Evolutionary conservation across 2,329 filamentous ascomycete species (phyloP), one percentile per base, ranked within the genome.

Genomic region (Aureobasidium sp.): DNA sequence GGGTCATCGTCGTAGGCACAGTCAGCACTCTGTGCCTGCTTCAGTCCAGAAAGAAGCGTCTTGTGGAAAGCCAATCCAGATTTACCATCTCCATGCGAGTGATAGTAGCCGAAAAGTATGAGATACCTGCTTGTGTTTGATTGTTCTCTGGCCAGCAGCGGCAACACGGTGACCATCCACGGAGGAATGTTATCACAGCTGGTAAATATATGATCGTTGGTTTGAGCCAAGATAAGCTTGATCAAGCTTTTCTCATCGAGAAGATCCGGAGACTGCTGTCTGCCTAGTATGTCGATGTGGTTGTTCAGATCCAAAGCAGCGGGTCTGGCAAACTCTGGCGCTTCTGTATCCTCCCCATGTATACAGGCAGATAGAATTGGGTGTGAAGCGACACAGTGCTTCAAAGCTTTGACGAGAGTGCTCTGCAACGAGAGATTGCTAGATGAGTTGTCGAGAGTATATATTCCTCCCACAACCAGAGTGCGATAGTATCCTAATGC

Each of bases 41-140:
- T 44, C 15, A 68, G 57, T 2, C 67, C 70, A 5, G 70, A 25
- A 12, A 78, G 66, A 51, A 81, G 75, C 0, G 75, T 71, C 3
- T 67, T 69, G 61, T 81, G 78, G 62, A 82, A 80, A 5, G 73
- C 67, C 0, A 73, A 57, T 6, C 77, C 78, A 0, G 74, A 75
- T 41, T 71, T 72, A 0, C 78, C 79, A 64, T 81, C 79, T 8
- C 75, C 76, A 3, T 78, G 68, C 1, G 71, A 68, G 67, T 81
- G 79, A 0, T 77, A 80, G 66, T 70, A 79, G 0, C 71, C 68
- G 58, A 79, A 80, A 0, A 72, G 69, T 7, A 79, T 68, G 45
- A 76, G 73, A 64, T 66, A 71, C 15, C 70, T 66, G 6, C 17
- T 66, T 6, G 47, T 36, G 14, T 51, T 36, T 9, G 57, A 42